These are phyloP conservation scores for Herpetospermum pedunculosum DNA, from an alignment of 306 rosid genomes.

Conservation along the genomic window DNA sequence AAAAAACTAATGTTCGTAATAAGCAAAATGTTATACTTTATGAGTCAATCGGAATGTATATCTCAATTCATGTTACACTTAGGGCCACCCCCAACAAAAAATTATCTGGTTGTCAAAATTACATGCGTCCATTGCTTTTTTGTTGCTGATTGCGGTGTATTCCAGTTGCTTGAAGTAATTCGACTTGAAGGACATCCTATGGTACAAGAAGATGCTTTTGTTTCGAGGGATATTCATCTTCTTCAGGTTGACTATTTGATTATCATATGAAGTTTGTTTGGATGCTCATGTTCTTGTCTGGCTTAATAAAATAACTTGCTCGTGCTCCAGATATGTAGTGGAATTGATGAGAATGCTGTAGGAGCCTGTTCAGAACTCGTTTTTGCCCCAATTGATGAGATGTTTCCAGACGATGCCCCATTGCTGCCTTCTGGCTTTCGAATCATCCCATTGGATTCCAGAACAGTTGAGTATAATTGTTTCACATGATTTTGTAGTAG, in stretches of 20 bases:
- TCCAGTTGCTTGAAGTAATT: constrained; percentile 84
- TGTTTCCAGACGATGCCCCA: constrained; percentile 84
- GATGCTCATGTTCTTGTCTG: background rate
- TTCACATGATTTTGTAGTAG: background rate
- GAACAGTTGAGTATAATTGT: constrained; percentile 65
- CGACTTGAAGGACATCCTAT: constrained; percentile 92
- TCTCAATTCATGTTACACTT: background rate
- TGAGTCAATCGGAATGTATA: background rate
- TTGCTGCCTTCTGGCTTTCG: constrained; percentile 95
- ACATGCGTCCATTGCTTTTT: background rate
- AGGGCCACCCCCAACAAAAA: background rate
- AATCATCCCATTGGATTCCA: constrained; percentile 76
- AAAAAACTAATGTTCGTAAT: background rate
- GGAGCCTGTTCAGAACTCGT: constrained; percentile 83
- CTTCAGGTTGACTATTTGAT: constrained; percentile 49
- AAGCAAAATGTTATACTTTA: background rate
- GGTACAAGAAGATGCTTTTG: constrained; percentile 78
- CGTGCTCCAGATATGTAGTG: constrained; percentile 55
- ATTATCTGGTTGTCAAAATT: background rate
- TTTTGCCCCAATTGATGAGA: constrained; percentile 84
- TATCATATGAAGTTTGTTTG: background rate
- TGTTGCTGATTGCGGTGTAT: background rate
- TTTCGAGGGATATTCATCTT: constrained; percentile 84
- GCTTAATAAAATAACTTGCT: background rate
- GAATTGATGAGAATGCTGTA: constrained; percentile 65